These are phyloP conservation scores for Pestalotiopsis sp. DNA, from an alignment of 2,329 filamentous ascomycete genomes.

Conservation along the genomic window DNA sequence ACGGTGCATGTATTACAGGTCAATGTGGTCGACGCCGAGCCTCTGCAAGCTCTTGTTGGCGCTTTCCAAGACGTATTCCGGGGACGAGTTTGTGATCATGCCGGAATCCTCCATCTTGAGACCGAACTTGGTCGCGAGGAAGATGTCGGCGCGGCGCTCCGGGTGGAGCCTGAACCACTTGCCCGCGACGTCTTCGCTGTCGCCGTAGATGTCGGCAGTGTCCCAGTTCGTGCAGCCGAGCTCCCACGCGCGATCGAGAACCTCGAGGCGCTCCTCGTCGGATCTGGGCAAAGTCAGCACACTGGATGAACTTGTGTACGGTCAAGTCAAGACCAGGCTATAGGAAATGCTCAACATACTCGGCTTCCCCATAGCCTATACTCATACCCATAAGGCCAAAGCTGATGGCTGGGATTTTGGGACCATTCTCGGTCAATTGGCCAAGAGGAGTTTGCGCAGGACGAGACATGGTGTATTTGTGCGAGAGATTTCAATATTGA, in stretches of 20 bases:
- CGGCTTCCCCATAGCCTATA: conserved; percentile 28
- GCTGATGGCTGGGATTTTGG: conserved; percentile 20
- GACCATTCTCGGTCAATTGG: conserved; percentile 21
- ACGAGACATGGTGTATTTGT: not conserved
- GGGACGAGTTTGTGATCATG: conserved; percentile 23
- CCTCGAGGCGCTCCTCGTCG: conserved; percentile 13
- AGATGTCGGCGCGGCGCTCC: conserved; percentile 38
- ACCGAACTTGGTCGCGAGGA: conserved; percentile 40
- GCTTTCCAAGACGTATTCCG: conserved; percentile 36
- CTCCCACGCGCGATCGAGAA: conserved; percentile 26
- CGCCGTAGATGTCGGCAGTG: conserved; percentile 39
- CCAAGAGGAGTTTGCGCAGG: not conserved
- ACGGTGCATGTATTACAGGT: conserved; percentile 57
- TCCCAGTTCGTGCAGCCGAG: conserved; percentile 50
- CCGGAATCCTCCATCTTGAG: conserved; percentile 26
- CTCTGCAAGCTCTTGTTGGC: conserved; percentile 40
- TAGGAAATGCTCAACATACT: not conserved
- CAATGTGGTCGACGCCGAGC: conserved; percentile 52
- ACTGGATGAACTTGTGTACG: no score
- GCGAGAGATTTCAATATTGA: not conserved
- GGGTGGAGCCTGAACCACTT: conserved; percentile 44
- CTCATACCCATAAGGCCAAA: conserved; percentile 24
- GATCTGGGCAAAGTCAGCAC: no score
- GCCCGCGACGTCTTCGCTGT: conserved; percentile 43
- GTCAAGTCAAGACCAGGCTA: not conserved